Conservation (phyloP, 768 basidiomycete species). For the Lentinula raphanica region DNA sequence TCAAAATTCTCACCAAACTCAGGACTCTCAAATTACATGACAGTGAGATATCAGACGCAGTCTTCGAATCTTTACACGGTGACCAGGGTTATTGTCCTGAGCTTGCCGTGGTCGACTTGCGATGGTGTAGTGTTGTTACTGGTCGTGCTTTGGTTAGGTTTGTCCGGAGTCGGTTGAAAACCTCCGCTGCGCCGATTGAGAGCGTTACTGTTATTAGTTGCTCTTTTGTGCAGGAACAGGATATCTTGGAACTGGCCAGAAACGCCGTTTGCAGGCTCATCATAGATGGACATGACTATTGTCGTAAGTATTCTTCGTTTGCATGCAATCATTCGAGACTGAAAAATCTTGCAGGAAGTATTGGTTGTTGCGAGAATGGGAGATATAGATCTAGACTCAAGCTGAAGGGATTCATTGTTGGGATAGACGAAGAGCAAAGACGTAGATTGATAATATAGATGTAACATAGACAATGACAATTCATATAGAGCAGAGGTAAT, state of each 20-base stretch:
- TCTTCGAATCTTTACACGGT: slow-evolving; percentile 33
- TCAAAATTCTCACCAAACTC: slow-evolving; percentile 32
- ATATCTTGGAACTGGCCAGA: slow-evolving; percentile 46
- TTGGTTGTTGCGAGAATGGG: slow-evolving; percentile 50
- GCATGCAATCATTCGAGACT: not conserved
- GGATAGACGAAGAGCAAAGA: not conserved
- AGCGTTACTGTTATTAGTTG: slow-evolving; percentile 53
- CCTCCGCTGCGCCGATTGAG: slow-evolving; percentile 26
- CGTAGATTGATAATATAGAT: slow-evolving; percentile 12
- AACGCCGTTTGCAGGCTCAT: slow-evolving; percentile 44
- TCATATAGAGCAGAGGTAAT: slow-evolving; percentile 11
- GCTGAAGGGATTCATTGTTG: slow-evolving; percentile 24
- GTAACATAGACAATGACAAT: not conserved
- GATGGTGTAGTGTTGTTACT: slow-evolving; percentile 48
- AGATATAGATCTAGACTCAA: slow-evolving; percentile 50
- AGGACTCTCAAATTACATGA: slow-evolving; percentile 51
- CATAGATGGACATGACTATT: slow-evolving; percentile 41
- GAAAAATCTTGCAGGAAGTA: slow-evolving; percentile 27
- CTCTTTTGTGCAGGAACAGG: slow-evolving; percentile 47
- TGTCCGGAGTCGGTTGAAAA: slow-evolving; percentile 32
- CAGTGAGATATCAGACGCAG: slow-evolving; percentile 48
- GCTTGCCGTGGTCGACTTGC: slow-evolving; percentile 45
- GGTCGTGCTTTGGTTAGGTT: slow-evolving; percentile 47
- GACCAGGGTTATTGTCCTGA: slow-evolving; percentile 39
- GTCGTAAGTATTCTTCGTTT: slow-evolving; percentile 37